Percentiles rank a stretch among this genome's conserved stretches.
Conservation (phyloP, 345 rosid genomes). For the Limnanthes douglasii region DNA sequence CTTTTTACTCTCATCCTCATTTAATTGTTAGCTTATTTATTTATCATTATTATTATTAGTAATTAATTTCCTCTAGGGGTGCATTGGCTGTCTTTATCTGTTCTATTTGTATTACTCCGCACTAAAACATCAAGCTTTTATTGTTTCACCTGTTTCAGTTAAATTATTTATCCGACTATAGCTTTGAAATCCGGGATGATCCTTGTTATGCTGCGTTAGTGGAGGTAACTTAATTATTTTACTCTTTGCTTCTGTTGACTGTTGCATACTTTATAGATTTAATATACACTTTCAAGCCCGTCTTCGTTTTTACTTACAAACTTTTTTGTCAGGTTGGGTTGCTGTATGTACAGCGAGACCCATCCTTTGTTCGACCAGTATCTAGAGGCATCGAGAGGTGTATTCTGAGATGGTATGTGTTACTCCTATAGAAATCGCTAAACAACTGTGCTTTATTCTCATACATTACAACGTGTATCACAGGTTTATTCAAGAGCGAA, state of each 20-base stretch:
- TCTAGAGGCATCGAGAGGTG: conserved; percentile 80
- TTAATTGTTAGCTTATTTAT: background rate
- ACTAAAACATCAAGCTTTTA: background rate
- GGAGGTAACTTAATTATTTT: conserved; percentile 35
- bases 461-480: conserved; percentile 3
- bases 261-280: background rate
- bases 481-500: conserved; percentile 74
- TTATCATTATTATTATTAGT: background rate
- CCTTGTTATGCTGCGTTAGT: conserved; percentile 69
- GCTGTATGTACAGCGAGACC: conserved; percentile 81
- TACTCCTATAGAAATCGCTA: conserved; percentile 1
- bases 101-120: background rate
- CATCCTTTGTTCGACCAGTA: conserved; percentile 73
- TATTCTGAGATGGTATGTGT: conserved; percentile 70
- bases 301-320: background rate
- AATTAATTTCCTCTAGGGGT: too few relatives aligned
- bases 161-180: conserved; percentile 76
- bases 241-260: background rate
- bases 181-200: conserved; percentile 82
- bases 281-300: background rate
- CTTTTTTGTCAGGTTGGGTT: conserved; percentile 56
- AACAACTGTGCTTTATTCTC: conserved; percentile 1
- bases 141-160: conserved; percentile 22
- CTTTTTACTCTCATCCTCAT: conserved; percentile 2
- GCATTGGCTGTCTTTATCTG: too few relatives aligned